Conservation (phyloP, 345 rosid genomes). For the Citrus maxima region DNA sequence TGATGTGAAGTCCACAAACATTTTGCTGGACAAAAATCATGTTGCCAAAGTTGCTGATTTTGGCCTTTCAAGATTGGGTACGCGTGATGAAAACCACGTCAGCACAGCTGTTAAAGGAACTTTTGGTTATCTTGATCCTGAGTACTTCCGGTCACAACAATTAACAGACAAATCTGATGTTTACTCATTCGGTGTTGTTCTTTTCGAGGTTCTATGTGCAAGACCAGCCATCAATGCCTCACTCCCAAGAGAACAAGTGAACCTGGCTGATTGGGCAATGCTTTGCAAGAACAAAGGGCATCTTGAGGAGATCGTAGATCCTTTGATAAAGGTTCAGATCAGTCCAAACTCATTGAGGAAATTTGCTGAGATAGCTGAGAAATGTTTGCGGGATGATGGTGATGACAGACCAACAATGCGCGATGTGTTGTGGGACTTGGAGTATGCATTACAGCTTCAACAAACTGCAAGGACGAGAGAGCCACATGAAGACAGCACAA, state of each 20-base stretch:
- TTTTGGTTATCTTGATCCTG: conserved; percentile 58
- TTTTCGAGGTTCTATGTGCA: conserved; percentile 54
- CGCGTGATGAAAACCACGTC: conserved; percentile 18
- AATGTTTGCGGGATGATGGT: conserved; percentile 55
- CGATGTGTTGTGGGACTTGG: conserved; percentile 61
- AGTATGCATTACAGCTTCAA: conserved; percentile 44
- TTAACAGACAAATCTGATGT: conserved; percentile 68
- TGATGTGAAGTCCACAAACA: no score
- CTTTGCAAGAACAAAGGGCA: conserved; percentile 28
- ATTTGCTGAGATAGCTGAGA: conserved; percentile 44
- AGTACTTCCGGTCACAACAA: conserved; percentile 42
- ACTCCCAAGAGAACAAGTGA: conserved; percentile 40
- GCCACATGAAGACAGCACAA: no score
- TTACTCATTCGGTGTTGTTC: conserved; percentile 56
- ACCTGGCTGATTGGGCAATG: conserved; percentile 53
- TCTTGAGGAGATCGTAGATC: conserved; percentile 44
- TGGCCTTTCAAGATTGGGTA: no score
- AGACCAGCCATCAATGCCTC: conserved; percentile 36
- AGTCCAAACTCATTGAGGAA: conserved; percentile 43
- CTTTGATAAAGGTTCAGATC: conserved; percentile 25
- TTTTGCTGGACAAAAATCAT: no score
- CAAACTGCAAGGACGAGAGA: no score
- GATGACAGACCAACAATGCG: conserved; percentile 54
- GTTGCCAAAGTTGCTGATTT: no score
- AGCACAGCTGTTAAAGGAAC: conserved; percentile 49